Conservation (phyloP, 176 grass and related monocot genomes). For the Avena atlantica region DNA sequence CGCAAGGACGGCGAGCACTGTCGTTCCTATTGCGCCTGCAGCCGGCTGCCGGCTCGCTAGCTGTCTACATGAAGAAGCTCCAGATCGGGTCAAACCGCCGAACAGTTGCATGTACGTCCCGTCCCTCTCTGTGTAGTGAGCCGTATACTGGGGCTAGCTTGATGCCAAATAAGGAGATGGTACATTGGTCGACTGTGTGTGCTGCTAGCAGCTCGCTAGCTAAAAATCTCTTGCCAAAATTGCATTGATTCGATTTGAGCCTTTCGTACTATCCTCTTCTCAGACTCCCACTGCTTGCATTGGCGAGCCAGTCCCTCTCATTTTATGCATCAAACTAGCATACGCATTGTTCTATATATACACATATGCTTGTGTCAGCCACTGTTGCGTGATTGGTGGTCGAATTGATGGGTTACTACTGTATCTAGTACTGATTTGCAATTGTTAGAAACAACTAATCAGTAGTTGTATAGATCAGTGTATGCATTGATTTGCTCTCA, state of each 20-base stretch:
- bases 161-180: constrained; percentile 33
- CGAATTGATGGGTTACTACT: not conserved
- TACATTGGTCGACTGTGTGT: constrained; percentile 12
- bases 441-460: not conserved
- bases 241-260: constrained; percentile 18
- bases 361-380: not conserved
- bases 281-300: constrained; percentile 31
- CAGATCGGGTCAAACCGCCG: constrained; percentile 37
- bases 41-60: constrained; percentile 15
- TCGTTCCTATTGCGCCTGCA: constrained; percentile 21
- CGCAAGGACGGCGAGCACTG: constrained; percentile 27
- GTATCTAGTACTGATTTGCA: not conserved
- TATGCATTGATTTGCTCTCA: not conserved
- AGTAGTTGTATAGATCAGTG: too few species aligned
- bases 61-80: constrained; percentile 13
- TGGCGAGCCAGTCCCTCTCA: not conserved
- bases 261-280: not conserved
- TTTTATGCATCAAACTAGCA: constrained; percentile 43
- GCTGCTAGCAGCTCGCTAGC: constrained; percentile 11
- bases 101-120: constrained; percentile 31
- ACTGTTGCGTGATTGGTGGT: not conserved
- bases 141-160: constrained; percentile 9
- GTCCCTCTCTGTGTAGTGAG: not conserved
- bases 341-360: not conserved
- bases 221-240: not conserved